Evolutionary conservation across 129 eudicot species (phyloP).

Genomic region (Saposhnikovia divaricata): DNA sequence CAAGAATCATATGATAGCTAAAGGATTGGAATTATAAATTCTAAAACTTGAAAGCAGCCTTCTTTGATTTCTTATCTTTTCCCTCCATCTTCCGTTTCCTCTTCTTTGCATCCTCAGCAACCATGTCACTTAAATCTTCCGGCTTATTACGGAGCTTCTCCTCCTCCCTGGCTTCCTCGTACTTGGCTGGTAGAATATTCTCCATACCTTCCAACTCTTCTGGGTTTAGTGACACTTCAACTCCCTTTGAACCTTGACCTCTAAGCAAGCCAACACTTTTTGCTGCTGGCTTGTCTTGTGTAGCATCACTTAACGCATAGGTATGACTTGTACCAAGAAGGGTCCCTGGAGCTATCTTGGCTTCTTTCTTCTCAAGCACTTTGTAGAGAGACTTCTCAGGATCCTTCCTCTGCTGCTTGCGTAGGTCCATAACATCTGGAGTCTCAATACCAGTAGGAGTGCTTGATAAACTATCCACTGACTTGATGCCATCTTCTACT

Average conservation of each 20-base stretch:
- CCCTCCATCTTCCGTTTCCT: slow-evolving; percentile 80
- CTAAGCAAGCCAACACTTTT: slow-evolving; percentile 94
- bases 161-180: slow-evolving; percentile 94
- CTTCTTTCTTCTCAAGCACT: slow-evolving; percentile 94
- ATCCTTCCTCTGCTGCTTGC: slow-evolving; percentile 96
- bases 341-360: slow-evolving; percentile 84
- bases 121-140: slow-evolving; percentile 99
- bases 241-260: slow-evolving; percentile 79
- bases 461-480: slow-evolving; percentile 89
- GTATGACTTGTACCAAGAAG: slow-evolving; percentile 75
- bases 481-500: slow-evolving; percentile 84
- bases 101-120: slow-evolving; percentile 85
- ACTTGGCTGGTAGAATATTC: slow-evolving; percentile 71
- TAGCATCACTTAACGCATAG: slow-evolving; percentile 63
- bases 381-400: slow-evolving; percentile 90
- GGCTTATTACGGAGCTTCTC: slow-evolving; percentile 72
- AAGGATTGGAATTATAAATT: not conserved
- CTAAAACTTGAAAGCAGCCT: slow-evolving; percentile 75
- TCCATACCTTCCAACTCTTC: slow-evolving; percentile 92
- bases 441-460: slow-evolving; percentile 98
- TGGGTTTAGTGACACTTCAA: slow-evolving; percentile 82
- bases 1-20: not conserved
- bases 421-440: slow-evolving; percentile 95
- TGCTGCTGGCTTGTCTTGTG: slow-evolving; percentile 78
- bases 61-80: slow-evolving; percentile 73